Percentiles rank a stretch among this genome's conserved stretches.
Evolutionary conservation across 1,284 basidiomycete species (phyloP).

Genomic region (Papiliotrema laurentii): DNA sequence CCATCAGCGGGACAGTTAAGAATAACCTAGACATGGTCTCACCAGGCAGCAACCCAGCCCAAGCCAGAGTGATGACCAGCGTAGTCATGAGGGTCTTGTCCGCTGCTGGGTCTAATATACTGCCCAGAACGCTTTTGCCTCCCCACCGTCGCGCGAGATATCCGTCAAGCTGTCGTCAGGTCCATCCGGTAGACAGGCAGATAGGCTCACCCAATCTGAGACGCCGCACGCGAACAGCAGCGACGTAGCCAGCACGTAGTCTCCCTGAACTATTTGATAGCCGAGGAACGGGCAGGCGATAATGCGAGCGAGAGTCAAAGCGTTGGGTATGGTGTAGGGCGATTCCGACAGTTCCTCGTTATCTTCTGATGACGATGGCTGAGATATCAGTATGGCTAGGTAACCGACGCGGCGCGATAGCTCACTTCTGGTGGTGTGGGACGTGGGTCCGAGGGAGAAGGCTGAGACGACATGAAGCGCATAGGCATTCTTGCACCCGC

Average conservation of each 20-base stretch:
- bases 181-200: conserved; percentile 28
- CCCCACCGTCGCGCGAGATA: conserved; percentile 80
- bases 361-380: not conserved
- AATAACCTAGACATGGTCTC: conserved; percentile 13
- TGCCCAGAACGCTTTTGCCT: conserved; percentile 83
- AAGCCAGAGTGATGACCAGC: conserved; percentile 77
- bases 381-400: not conserved
- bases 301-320: conserved; percentile 83
- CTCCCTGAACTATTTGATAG: conserved; percentile 81
- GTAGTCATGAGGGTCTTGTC: conserved; percentile 97
- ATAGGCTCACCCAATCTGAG: conserved; percentile 68
- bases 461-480: not conserved
- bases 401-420: not conserved
- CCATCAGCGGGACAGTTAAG: not conserved
- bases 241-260: conserved; percentile 73
- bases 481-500: not conserved
- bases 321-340: conserved; percentile 91
- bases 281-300: conserved; percentile 82
- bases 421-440: not conserved
- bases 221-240: conserved; percentile 83
- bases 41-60: conserved; percentile 83
- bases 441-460: not conserved
- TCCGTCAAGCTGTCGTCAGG: conserved; percentile 69
- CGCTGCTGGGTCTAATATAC: conserved; percentile 92
- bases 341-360: conserved; percentile 62